phyloP scores from a whole-genome alignment of 2,329 filamentous ascomycete genomes.

The Alternaria postmessia region DNA sequence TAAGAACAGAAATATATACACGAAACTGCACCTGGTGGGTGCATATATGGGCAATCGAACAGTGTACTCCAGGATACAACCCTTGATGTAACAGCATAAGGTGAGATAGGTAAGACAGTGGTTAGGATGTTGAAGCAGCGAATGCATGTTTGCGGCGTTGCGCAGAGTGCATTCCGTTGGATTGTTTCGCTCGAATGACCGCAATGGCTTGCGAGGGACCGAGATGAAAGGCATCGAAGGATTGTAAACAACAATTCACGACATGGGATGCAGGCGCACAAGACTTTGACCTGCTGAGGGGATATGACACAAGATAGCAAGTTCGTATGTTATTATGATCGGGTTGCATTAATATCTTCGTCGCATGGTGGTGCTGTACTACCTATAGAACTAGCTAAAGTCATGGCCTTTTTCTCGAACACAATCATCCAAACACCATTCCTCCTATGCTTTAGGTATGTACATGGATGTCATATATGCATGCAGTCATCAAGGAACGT shows the following conservation, averaged over 20 bases:
- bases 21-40: not conserved
- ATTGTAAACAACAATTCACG: not conserved
- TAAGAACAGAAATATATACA: not conserved
- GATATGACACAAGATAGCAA: not conserved
- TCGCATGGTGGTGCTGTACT: not conserved
- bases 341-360: conserved; percentile 3
- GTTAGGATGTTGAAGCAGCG: not conserved
- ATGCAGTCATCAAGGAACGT: conserved; percentile 19
- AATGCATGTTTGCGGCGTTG: not conserved
- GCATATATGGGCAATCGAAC: not conserved
- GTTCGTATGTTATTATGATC: not conserved
- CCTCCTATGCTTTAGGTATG: conserved; percentile 8
- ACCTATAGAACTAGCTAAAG: not conserved
- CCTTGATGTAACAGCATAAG: not conserved
- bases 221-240: not conserved
- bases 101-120: not conserved
- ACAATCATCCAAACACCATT: conserved; percentile 3
- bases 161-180: not conserved
- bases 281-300: not conserved
- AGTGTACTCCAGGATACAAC: not conserved
- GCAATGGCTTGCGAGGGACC: not conserved
- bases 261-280: too few relatives aligned
- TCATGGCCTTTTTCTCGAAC: not conserved
- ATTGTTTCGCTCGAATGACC: not conserved
- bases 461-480: conserved; percentile 12